phyloP scores from a whole-genome alignment of 192 early-diverging fungal species.

The Coemansia sp. region DNA sequence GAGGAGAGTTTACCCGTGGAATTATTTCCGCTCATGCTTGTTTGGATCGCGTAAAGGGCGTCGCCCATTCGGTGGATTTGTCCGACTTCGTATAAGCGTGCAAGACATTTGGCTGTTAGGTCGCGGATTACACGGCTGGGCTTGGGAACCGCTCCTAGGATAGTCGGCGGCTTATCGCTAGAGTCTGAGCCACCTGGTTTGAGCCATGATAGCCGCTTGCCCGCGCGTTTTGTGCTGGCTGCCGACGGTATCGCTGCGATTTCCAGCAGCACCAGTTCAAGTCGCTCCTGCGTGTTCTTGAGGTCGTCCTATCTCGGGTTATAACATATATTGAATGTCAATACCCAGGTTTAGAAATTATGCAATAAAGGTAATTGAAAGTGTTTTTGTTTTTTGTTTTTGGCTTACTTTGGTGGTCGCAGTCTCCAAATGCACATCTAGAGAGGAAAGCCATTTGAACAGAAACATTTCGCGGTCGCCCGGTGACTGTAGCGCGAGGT shows the following conservation, averaged over 20 bases:
- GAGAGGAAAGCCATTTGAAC: conserved; percentile 86
- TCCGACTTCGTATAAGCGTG: conserved; percentile 35
- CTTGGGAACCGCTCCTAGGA: conserved; percentile 22
- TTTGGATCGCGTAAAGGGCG: conserved; percentile 33
- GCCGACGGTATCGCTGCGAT: conserved; percentile 68
- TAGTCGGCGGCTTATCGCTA: conserved; percentile 57
- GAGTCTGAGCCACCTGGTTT: conserved; percentile 64
- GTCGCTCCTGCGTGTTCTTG: conserved; percentile 56
- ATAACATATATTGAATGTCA: neutral
- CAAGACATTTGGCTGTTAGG: conserved; percentile 31
- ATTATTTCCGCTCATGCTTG: conserved; percentile 11
- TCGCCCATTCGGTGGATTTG: conserved; percentile 44
- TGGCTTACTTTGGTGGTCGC: conserved; percentile 10
- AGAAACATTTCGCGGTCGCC: conserved; percentile 81
- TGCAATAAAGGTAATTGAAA: too few species aligned
- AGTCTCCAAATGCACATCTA: conserved; percentile 74
- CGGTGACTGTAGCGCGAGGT: conserved; percentile 39
- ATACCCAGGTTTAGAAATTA: neutral
- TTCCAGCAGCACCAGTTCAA: conserved; percentile 71
- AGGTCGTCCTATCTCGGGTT: neutral
- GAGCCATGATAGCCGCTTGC: conserved; percentile 71
- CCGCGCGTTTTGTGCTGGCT: conserved; percentile 61
- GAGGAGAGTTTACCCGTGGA: conserved; percentile 52
- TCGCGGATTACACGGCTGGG: conserved; percentile 36
- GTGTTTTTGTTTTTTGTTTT: neutral